A percentile compares a stretch with the other conserved stretches of the same genome.
Evolutionary conservation across 805 yeast genomes (phyloP).

Genomic region (Blastobotrys mokoenaii): DNA sequence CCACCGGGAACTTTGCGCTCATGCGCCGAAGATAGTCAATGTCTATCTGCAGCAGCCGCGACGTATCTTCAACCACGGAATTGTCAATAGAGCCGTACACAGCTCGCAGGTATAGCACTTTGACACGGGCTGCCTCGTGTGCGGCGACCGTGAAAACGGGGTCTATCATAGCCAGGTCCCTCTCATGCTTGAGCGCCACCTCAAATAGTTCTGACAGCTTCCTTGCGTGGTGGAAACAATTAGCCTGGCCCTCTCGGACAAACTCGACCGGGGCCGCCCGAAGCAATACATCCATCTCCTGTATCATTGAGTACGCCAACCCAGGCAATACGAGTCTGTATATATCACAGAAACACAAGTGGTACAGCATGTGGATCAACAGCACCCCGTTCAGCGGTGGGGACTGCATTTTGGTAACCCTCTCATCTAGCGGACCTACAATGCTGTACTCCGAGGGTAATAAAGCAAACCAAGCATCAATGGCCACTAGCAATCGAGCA

Average conservation of each 20-base stretch:
- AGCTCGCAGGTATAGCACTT: background rate
- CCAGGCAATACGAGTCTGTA: slow-evolving; percentile 5
- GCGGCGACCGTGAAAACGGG: slow-evolving; percentile 5
- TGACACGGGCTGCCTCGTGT: slow-evolving; percentile 5
- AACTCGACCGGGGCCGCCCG: slow-evolving; percentile 4
- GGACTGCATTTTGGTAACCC: background rate
- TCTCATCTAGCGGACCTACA: background rate
- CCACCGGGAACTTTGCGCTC: background rate
- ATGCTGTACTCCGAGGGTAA: background rate
- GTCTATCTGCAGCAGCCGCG: background rate
- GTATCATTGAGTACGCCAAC: slow-evolving; percentile 1
- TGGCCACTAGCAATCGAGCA: background rate
- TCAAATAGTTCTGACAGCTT: background rate
- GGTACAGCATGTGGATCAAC: slow-evolving; percentile 1
- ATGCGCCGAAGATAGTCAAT: background rate
- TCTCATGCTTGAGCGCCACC: background rate
- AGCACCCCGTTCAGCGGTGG: background rate
- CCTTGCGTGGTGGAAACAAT: slow-evolving; percentile 5
- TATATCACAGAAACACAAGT: slow-evolving; percentile 4
- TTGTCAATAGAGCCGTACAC: background rate
- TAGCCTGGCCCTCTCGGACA: background rate
- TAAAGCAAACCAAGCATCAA: background rate
- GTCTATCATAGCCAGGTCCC: background rate
- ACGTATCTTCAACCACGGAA: background rate
- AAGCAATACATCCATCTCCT: background rate